Evolutionary conservation across 208 protist genomes (phyloP).

Genomic region (Trypanosoma cruzi): DNA sequence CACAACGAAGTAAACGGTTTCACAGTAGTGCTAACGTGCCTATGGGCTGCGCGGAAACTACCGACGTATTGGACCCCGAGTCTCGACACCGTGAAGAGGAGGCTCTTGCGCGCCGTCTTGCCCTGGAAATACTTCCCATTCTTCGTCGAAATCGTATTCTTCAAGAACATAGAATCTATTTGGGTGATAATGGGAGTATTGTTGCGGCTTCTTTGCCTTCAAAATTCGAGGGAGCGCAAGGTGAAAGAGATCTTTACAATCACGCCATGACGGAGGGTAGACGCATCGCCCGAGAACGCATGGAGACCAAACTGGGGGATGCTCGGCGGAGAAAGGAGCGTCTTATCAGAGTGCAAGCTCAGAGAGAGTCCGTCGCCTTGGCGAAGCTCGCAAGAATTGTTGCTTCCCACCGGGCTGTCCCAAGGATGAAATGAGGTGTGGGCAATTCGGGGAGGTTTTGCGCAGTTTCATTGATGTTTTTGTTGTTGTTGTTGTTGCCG

Average conservation of each 20-base stretch:
- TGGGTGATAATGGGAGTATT: conserved; percentile 38
- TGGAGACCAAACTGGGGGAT: conserved; percentile 37
- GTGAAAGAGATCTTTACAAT: conserved; percentile 42
- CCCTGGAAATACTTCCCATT: conserved; percentile 57
- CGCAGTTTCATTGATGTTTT: conserved; percentile 1
- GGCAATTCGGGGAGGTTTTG: neutral
- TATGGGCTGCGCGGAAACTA: neutral
- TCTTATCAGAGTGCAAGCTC: conserved; percentile 45
- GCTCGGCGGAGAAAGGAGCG: conserved; percentile 46
- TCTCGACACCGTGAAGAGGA: conserved; percentile 47
- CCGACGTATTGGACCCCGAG: conserved; percentile 26
- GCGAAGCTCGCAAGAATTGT: conserved; percentile 80
- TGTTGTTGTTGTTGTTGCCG: conserved; percentile 15
- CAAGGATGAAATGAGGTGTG: neutral
- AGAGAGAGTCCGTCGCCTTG: conserved; percentile 66
- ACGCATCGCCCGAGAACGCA: conserved; percentile 46
- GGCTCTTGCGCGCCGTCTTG: conserved; percentile 48
- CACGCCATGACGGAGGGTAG: conserved; percentile 56
- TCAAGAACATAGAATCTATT: conserved; percentile 35
- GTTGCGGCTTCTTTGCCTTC: conserved; percentile 10
- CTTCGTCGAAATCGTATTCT: conserved; percentile 59
- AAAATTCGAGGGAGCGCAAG: conserved; percentile 21
- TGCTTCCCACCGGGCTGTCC: conserved; percentile 33
- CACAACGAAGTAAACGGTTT: neutral
- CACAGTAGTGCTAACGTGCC: neutral